These are phyloP conservation scores for Solanum medicagineum DNA, from an alignment of 257 asterid genomes.

Conservation along the genomic window DNA sequence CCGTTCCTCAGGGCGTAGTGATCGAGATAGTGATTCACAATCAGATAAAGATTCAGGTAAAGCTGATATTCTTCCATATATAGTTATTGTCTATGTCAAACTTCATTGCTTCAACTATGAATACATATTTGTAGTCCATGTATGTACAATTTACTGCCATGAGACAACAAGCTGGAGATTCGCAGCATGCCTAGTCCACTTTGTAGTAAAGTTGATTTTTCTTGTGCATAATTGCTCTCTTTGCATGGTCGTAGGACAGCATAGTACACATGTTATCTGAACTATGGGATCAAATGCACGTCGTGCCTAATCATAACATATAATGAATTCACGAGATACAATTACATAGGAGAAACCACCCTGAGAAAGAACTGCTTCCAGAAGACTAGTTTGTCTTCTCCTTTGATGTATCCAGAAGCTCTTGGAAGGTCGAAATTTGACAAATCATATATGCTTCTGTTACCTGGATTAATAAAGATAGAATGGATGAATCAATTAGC, in stretches of 20 bases:
- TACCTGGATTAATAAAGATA: background rate
- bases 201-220: background rate
- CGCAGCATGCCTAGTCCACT: background rate
- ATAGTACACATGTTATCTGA: background rate
- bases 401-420: background rate
- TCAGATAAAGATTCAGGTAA: conserved; percentile 81
- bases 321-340: background rate
- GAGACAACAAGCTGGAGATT: background rate
- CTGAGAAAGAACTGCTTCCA: background rate
- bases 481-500: background rate
- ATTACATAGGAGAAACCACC: background rate
- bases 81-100: background rate
- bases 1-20: conserved; percentile 58
- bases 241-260: background rate
- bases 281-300: background rate
- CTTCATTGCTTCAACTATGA: background rate
- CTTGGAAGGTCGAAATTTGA: background rate
- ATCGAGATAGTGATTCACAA: conserved; percentile 67
- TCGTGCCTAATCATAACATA: background rate
- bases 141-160: background rate
- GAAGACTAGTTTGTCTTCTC: background rate
- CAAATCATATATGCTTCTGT: background rate
- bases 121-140: background rate
- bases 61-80: conserved; percentile 1
- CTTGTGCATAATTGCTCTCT: background rate